A percentile compares a stretch with the other conserved stretches of the same genome.
These are phyloP conservation scores for Ophiocordyceps polyrhachis-furcata DNA, from an alignment of 2,329 filamentous ascomycete genomes.

Conservation along the genomic window DNA sequence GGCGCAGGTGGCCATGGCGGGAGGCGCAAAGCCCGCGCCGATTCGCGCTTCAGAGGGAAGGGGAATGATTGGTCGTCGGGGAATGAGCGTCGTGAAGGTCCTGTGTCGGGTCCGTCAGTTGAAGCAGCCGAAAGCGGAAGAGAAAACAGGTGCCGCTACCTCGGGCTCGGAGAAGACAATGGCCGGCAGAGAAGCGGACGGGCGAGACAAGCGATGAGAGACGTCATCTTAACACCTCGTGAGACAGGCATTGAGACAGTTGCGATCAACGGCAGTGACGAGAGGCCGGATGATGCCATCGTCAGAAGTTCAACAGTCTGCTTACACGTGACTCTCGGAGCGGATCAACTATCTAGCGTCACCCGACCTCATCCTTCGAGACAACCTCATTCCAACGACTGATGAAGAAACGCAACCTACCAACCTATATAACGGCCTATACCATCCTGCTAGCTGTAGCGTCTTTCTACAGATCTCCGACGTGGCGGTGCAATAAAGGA, in stretches of 20 bases:
- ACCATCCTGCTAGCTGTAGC: background rate
- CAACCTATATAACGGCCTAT: background rate
- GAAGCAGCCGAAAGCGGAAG: background rate
- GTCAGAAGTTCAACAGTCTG: background rate
- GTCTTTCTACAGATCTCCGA: background rate
- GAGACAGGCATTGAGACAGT: background rate
- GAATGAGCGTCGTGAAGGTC: conserved; percentile 29
- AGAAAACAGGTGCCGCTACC: background rate
- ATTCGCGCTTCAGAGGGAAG: conserved; percentile 7
- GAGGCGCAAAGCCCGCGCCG: conserved; percentile 14
- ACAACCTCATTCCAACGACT: background rate
- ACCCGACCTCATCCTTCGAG: background rate
- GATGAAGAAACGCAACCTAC: background rate
- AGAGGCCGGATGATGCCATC: background rate
- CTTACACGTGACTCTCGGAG: background rate
- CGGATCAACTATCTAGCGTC: background rate
- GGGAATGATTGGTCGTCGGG: conserved; percentile 27
- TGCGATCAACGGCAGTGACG: background rate
- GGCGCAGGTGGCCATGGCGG: conserved; percentile 4
- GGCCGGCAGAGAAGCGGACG: background rate
- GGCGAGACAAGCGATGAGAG: background rate
- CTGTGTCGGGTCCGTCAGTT: conserved; percentile 9
- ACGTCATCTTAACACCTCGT: background rate
- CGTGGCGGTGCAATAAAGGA: background rate
- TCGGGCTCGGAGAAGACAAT: background rate